Conservation (phyloP, 1,139 yeast species). For the Kluyveromyces marxianus region DNA sequence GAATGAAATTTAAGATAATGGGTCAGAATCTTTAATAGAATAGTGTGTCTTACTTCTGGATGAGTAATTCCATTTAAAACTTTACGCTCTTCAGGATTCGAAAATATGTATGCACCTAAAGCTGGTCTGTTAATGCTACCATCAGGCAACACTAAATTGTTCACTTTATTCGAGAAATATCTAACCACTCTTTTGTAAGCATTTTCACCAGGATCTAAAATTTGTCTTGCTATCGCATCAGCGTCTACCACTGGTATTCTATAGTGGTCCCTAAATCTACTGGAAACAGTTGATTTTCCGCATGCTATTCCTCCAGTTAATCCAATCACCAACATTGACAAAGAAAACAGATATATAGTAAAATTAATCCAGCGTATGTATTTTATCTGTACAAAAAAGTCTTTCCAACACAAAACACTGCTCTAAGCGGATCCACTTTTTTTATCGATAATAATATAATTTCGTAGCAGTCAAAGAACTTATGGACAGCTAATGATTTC, state of each 20-base stretch:
- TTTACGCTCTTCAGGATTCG: constrained; percentile 46
- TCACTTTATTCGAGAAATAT: constrained; percentile 49
- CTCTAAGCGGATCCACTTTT: too few relatives aligned
- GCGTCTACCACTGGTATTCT: constrained; percentile 72
- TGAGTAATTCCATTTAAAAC: constrained; percentile 73
- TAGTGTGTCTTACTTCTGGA: constrained; percentile 75
- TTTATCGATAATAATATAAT: too few relatives aligned
- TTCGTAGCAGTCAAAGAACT: too few relatives aligned
- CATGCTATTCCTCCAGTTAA: constrained; percentile 95
- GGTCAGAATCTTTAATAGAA: constrained; percentile 46
- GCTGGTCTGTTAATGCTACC: constrained; percentile 57
- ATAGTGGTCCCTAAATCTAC: constrained; percentile 44
- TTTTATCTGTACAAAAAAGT: too few relatives aligned
- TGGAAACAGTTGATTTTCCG: constrained; percentile 89
- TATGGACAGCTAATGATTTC: too few relatives aligned
- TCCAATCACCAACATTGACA: constrained; percentile 74
- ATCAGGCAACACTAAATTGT: constrained; percentile 48
- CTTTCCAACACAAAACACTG: too few relatives aligned
- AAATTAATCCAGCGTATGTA: too few relatives aligned
- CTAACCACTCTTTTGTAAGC: constrained; percentile 62
- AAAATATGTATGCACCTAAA: constrained; percentile 75
- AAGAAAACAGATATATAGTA: background rate
- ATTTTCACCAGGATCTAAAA: constrained; percentile 69
- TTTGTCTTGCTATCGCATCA: constrained; percentile 77
- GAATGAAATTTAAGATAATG: constrained; percentile 48